phyloP scores from a whole-genome alignment of 352 stramenopile genomes.

The Nothophytophthora sp. region DNA sequence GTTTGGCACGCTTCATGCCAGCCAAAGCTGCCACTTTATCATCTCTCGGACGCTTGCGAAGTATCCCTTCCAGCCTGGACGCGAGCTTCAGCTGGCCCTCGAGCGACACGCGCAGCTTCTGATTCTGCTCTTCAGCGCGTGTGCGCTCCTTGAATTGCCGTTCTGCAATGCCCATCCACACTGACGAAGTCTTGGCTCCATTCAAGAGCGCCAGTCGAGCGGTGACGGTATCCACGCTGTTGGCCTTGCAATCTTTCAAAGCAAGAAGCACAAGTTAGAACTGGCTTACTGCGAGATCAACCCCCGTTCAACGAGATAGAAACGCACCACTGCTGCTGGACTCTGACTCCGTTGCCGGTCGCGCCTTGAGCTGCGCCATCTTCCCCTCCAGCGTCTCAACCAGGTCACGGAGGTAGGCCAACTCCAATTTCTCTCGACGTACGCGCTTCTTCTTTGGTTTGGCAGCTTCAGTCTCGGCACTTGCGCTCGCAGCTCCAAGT shows the following conservation, averaged over 20 bases:
- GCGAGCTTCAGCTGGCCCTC: constrained; percentile 37
- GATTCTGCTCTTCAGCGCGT: background rate
- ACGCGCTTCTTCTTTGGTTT: constrained; percentile 38
- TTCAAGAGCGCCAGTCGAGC: too few relatives aligned
- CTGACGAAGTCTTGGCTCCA: background rate
- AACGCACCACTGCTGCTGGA: background rate
- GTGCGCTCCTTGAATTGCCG: background rate
- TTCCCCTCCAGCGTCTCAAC: constrained; percentile 30
- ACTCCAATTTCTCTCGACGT: constrained; percentile 32
- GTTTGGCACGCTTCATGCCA: constrained; percentile 19
- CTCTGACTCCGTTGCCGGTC: background rate
- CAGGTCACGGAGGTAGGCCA: constrained; percentile 31
- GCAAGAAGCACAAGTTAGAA: too few relatives aligned
- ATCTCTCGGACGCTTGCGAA: constrained; percentile 21
- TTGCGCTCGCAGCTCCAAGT: background rate
- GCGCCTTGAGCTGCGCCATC: constrained; percentile 17
- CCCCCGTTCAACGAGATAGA: too few relatives aligned
- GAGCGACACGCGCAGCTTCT: constrained; percentile 7
- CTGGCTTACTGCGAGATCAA: too few relatives aligned
- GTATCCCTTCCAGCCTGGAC: constrained; percentile 28
- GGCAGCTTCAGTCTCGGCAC: background rate
- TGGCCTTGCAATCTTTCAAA: too few relatives aligned
- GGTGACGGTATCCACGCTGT: too few relatives aligned
- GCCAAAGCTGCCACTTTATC: constrained; percentile 11
- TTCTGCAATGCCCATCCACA: background rate